Percentiles rank a stretch among this genome's conserved stretches.
These are phyloP conservation scores for Rhodotorula graminis DNA, from an alignment of 768 basidiomycete species.

Conservation along the genomic window DNA sequence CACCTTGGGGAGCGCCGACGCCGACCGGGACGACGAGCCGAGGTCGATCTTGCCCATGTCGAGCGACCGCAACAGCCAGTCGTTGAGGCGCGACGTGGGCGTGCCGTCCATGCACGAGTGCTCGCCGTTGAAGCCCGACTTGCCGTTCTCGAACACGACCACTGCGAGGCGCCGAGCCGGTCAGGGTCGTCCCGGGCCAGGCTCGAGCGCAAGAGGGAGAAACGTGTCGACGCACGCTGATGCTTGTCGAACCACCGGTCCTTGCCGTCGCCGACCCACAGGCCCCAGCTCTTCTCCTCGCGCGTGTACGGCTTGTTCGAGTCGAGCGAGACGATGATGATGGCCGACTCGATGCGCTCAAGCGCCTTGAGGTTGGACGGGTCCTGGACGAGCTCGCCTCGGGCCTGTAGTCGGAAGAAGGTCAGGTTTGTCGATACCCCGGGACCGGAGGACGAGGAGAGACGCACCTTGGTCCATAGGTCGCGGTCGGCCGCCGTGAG, in stretches of 20 bases:
- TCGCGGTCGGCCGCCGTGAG: constrained; percentile 87
- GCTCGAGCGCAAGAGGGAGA: not conserved
- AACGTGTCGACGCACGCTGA: constrained; percentile 60
- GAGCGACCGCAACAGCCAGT: constrained; percentile 77
- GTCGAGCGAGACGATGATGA: constrained; percentile 81
- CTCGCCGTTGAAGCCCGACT: constrained; percentile 73
- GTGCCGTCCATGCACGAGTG: constrained; percentile 66
- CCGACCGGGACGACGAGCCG: constrained; percentile 51
- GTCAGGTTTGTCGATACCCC: too few species aligned
- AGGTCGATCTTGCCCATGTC: constrained; percentile 70
- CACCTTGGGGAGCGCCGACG: constrained; percentile 38
- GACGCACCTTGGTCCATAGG: constrained; percentile 65
- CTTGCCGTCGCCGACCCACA: constrained; percentile 83
- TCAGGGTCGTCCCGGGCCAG: not conserved
- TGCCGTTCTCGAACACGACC: constrained; percentile 89
- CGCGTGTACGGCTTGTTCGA: constrained; percentile 73
- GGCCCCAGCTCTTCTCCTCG: constrained; percentile 71
- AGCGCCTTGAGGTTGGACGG: constrained; percentile 47
- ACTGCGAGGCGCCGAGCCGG: constrained; percentile 52
- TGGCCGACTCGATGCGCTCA: constrained; percentile 79
- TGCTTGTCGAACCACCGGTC: constrained; percentile 98
- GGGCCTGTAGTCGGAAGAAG: constrained; percentile 1
- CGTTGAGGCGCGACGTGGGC: constrained; percentile 89
- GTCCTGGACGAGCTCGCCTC: constrained; percentile 42
- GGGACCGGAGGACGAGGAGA: too few species aligned